Conservation (phyloP, 2,329 filamentous ascomycete genomes). For the Drechslerella coelobrocha region DNA sequence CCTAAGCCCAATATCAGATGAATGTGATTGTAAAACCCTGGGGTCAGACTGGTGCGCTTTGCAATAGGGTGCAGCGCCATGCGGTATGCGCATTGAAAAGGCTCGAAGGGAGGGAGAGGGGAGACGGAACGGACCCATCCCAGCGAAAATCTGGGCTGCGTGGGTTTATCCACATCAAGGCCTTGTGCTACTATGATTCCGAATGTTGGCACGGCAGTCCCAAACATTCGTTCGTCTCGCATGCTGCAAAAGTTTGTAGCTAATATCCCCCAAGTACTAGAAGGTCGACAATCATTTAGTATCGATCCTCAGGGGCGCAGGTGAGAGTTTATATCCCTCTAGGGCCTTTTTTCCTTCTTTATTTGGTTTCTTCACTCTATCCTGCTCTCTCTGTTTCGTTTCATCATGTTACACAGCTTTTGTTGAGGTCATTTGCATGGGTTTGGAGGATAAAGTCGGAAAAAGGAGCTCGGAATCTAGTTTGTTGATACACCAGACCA, state of each 20-base stretch:
- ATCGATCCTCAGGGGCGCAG: background rate
- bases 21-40: constrained; percentile 39
- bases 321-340: background rate
- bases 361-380: background rate
- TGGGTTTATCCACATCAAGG: constrained; percentile 39
- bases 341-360: background rate
- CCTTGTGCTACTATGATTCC: constrained; percentile 38
- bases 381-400: background rate
- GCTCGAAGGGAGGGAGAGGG: background rate
- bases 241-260: constrained; percentile 38
- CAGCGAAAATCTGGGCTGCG: constrained; percentile 28
- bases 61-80: too few species aligned
- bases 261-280: constrained; percentile 18
- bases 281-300: background rate
- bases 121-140: constrained; percentile 23
- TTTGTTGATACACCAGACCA: constrained; percentile 4
- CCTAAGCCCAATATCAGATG: constrained; percentile 51
- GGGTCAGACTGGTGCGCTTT: constrained; percentile 1
- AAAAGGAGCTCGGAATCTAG: constrained; percentile 2
- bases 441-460: constrained; percentile 3
- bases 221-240: background rate
- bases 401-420: constrained; percentile 40
- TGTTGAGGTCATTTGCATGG: constrained; percentile 9
- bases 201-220: constrained; percentile 32
- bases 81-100: background rate